A percentile compares a stretch with the other conserved stretches of the same genome.
Conservation (phyloP, 2,329 filamentous ascomycete species). For the Parasarocladium wereldwijsianum region DNA sequence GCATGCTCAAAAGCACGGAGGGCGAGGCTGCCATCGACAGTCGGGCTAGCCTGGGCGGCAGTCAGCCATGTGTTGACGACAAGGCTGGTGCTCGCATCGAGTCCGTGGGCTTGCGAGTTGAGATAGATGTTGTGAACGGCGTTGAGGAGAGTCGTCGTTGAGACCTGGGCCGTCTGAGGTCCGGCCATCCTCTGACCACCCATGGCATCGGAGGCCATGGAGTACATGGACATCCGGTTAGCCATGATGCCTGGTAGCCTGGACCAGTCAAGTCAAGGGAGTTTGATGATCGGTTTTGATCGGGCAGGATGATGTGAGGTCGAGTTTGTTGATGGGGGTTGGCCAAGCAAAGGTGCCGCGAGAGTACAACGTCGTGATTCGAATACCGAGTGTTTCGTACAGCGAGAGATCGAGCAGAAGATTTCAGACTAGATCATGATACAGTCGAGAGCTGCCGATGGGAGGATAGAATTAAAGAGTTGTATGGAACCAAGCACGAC, state of each 20-base stretch:
- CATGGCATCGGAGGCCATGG: conserved; percentile 48
- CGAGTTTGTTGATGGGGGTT: no score
- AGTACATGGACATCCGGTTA: conserved; percentile 56
- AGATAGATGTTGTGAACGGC: conserved; percentile 81
- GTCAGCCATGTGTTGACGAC: conserved; percentile 95
- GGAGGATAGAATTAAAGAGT: no score
- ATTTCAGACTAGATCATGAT: no score
- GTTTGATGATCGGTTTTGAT: conserved; percentile 23
- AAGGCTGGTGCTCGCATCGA: conserved; percentile 81
- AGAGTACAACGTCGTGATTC: no score
- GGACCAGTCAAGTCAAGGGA: conserved; percentile 16
- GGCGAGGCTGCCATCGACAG: conserved; percentile 66
- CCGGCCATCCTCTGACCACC: conserved; percentile 41
- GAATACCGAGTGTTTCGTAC: no score
- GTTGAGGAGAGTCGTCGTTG: conserved; percentile 86
- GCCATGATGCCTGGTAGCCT: conserved; percentile 32
- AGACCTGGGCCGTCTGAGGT: conserved; percentile 65
- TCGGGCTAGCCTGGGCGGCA: conserved; percentile 54
- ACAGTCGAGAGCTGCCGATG: no score
- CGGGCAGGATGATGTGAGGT: no score
- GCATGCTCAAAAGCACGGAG: conserved; percentile 92
- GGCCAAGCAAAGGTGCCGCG: no score
- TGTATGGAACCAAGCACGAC: no score
- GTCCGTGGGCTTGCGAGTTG: conserved; percentile 63
- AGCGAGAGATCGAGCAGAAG: no score